Evolutionary conservation across 140 eudicot species (phyloP).

Genomic region (Stevia rebaudiana): DNA sequence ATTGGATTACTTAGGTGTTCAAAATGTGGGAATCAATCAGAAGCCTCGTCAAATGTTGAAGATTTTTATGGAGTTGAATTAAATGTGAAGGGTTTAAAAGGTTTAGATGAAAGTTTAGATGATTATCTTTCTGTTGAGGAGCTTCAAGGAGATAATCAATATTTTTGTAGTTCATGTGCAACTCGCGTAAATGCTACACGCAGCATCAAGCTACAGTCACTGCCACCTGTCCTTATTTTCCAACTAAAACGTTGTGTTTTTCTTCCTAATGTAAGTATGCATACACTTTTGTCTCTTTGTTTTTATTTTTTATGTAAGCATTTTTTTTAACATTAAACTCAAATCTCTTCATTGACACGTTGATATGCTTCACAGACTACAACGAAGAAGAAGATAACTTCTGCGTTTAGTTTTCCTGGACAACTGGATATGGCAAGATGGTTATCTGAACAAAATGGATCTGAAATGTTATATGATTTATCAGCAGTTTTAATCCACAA

Average conservation of each 20-base stretch:
- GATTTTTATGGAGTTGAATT: constrained; percentile 89
- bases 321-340: background rate
- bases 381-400: constrained; percentile 85
- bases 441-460: constrained; percentile 45
- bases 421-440: constrained; percentile 73
- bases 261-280: constrained; percentile 72
- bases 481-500: constrained; percentile 92
- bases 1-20: constrained; percentile 60
- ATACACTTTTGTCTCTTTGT: background rate
- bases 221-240: constrained; percentile 86
- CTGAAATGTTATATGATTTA: constrained; percentile 55
- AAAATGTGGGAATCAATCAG: constrained; percentile 87
- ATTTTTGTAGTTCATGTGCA: constrained; percentile 76
- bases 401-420: constrained; percentile 78
- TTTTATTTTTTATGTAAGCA: background rate
- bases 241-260: constrained; percentile 98
- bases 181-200: constrained; percentile 92
- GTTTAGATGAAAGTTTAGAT: constrained; percentile 80
- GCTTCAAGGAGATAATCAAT: constrained; percentile 95
- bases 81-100: constrained; percentile 91
- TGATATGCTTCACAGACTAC: constrained; percentile 60
- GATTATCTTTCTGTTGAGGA: constrained; percentile 83
- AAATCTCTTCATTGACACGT: background rate
- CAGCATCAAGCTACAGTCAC: constrained; percentile 70
- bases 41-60: constrained; percentile 84